These are phyloP conservation scores for Geotrichum carabidarum DNA, from an alignment of 1,139 yeast genomes.

Conservation along the genomic window DNA sequence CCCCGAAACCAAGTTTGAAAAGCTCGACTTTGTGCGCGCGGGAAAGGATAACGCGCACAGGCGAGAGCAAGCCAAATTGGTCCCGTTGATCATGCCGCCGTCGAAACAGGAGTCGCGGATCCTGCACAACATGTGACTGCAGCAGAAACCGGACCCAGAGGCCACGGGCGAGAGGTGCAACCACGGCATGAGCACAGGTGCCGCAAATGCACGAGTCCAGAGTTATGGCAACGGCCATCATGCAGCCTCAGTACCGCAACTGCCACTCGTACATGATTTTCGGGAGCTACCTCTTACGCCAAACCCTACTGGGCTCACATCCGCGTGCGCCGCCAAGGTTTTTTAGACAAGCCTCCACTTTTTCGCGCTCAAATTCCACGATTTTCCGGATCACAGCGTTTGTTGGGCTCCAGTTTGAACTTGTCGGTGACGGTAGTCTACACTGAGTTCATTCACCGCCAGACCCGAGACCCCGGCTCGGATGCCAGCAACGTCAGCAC, in stretches of 20 bases:
- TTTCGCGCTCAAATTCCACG: conserved; percentile 81
- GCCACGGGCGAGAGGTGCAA: conserved; percentile 49
- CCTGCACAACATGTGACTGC: conserved; percentile 68
- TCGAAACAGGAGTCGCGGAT: conserved; percentile 60
- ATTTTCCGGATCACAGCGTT: conserved; percentile 93
- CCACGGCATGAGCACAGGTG: neutral
- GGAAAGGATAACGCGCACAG: conserved; percentile 85
- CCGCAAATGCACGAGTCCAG: conserved; percentile 61
- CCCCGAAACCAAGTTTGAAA: conserved; percentile 68
- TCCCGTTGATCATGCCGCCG: conserved; percentile 56
- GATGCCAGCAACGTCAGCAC: neutral
- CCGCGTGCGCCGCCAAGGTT: conserved; percentile 86
- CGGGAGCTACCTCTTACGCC: conserved; percentile 88
- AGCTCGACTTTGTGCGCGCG: conserved; percentile 81
- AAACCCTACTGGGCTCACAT: conserved; percentile 88
- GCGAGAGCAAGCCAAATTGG: conserved; percentile 64
- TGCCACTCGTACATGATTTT: conserved; percentile 91
- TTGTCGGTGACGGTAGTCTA: conserved; percentile 79
- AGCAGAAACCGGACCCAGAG: conserved; percentile 34
- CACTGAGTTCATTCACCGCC: conserved; percentile 43
- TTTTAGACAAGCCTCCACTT: conserved; percentile 80
- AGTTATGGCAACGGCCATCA: conserved; percentile 69
- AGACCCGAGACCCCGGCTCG: neutral
- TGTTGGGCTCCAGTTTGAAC: conserved; percentile 83
- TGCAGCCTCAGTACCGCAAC: conserved; percentile 95